A percentile compares a stretch with the other conserved stretches of the same genome.
phyloP scores from a whole-genome alignment of 371 early-diverging fungal genomes.

The Mucor sp. region DNA sequence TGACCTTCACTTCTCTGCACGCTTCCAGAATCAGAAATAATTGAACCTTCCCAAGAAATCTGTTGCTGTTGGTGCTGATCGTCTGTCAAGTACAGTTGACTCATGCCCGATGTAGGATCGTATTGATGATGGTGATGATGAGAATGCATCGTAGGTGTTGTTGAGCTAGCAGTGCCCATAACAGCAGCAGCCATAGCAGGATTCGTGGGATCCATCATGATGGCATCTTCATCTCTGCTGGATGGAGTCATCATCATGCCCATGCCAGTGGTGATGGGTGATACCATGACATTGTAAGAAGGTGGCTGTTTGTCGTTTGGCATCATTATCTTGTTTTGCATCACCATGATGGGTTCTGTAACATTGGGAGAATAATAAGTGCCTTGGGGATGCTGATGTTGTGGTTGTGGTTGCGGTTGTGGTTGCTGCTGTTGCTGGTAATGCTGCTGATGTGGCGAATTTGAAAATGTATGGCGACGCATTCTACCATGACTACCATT shows the following conservation, averaged over 20 bases:
- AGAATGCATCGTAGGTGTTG: not conserved
- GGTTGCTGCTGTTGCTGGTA: not conserved
- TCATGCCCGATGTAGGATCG: slow-evolving; percentile 27
- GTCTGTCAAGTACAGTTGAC: slow-evolving; percentile 22
- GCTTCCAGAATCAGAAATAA: not conserved
- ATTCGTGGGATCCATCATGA: slow-evolving; percentile 8
- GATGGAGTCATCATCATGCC: not conserved
- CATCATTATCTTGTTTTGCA: not conserved
- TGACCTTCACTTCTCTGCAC: slow-evolving; percentile 22
- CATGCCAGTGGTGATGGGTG: not conserved
- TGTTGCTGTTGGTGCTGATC: slow-evolving; percentile 9
- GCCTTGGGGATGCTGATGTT: not conserved
- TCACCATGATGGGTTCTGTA: not conserved
- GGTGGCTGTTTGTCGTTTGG: not conserved
- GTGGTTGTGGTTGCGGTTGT: not conserved
- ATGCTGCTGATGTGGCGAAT: not conserved
- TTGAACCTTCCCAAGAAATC: slow-evolving; percentile 1
- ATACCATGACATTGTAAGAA: not conserved
- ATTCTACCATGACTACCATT: not conserved
- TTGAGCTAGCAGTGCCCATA: not conserved
- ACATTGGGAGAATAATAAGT: not conserved
- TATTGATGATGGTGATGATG: slow-evolving; percentile 1
- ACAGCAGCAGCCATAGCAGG: not conserved
- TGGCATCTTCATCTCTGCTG: slow-evolving; percentile 5
- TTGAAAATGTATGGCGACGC: slow-evolving; percentile 13